Evolutionary conservation across 192 early-diverging fungal genomes (phyloP).

Genomic region (Lobosporangium transversale): DNA sequence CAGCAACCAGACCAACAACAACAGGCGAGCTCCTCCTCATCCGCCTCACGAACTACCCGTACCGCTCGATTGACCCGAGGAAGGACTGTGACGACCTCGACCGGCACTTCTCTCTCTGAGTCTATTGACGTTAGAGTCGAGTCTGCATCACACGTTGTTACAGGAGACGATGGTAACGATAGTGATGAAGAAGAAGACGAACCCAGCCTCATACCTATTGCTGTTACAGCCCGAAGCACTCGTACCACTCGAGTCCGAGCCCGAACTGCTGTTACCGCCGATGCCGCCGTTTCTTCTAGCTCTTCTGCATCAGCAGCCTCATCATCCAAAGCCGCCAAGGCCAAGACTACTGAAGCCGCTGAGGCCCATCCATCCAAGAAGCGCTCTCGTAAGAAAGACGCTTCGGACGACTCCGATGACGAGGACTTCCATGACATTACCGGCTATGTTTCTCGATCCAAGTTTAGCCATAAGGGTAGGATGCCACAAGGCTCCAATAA

Average conservation of each 20-base stretch:
- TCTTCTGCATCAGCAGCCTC: slow-evolving; percentile 9
- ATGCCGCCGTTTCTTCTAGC: slow-evolving; percentile 11
- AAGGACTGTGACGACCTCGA: slow-evolving; percentile 10
- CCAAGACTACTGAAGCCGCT: too few relatives aligned
- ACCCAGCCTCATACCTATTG: slow-evolving; percentile 12
- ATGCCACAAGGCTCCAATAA: slow-evolving; percentile 32
- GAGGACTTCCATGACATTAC: slow-evolving; percentile 36
- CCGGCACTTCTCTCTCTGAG: slow-evolving; percentile 19
- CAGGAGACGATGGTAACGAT: slow-evolving; percentile 13
- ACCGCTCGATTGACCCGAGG: slow-evolving; percentile 42
- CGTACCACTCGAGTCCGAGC: too few relatives aligned
- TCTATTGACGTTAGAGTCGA: slow-evolving; percentile 9
- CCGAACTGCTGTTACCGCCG: too few relatives aligned
- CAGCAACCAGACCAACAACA: neutral
- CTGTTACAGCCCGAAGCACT: slow-evolving; percentile 15
- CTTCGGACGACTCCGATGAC: slow-evolving; percentile 36
- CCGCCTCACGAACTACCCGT: slow-evolving; percentile 11
- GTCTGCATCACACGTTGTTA: neutral
- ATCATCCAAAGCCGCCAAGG: neutral
- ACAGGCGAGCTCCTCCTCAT: neutral
- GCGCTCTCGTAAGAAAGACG: slow-evolving; percentile 28
- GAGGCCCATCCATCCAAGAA: slow-evolving; percentile 26
- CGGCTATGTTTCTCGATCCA: slow-evolving; percentile 29
- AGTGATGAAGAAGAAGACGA: slow-evolving; percentile 28
- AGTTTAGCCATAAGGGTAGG: slow-evolving; percentile 46